These are phyloP conservation scores for Stagonosporopsis vannaccii DNA, from an alignment of 2,329 filamentous ascomycete species.

Conservation along the genomic window DNA sequence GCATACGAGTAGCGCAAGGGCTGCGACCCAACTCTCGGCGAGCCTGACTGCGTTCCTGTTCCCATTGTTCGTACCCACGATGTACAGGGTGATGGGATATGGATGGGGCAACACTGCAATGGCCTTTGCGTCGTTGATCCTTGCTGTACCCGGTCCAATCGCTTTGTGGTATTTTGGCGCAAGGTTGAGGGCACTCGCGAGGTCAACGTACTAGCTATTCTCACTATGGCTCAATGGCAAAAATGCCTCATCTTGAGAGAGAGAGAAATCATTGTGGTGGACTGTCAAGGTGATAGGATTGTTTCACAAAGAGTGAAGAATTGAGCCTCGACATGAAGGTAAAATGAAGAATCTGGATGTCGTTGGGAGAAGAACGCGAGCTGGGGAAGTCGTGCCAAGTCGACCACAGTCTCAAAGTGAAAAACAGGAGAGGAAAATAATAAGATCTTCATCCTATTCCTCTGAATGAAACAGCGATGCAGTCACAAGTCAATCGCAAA, in stretches of 20 bases:
- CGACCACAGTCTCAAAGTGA: neutral
- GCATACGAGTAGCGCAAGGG: constrained; percentile 37
- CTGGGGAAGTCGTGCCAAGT: neutral
- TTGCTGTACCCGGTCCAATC: constrained; percentile 51
- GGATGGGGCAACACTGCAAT: constrained; percentile 48
- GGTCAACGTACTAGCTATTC: neutral
- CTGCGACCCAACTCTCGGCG: constrained; percentile 28
- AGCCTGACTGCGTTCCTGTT: constrained; percentile 39
- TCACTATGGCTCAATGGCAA: neutral
- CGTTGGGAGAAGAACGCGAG: neutral
- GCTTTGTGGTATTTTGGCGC: constrained; percentile 57
- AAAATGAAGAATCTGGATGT: neutral
- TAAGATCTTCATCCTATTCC: neutral
- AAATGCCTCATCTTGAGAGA: neutral
- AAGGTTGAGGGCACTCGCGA: constrained; percentile 23
- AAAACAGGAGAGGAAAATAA: neutral
- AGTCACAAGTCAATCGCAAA: neutral
- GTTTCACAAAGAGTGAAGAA: neutral
- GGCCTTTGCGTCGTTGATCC: constrained; percentile 30
- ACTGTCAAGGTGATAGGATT: neutral
- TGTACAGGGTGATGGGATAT: constrained; percentile 48
- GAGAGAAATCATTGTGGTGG: neutral
- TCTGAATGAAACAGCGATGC: neutral
- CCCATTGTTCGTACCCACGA: constrained; percentile 47
- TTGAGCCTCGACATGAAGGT: neutral